Conservation (phyloP, 2,329 filamentous ascomycete species). For the Bimuria novae-zelandiae region DNA sequence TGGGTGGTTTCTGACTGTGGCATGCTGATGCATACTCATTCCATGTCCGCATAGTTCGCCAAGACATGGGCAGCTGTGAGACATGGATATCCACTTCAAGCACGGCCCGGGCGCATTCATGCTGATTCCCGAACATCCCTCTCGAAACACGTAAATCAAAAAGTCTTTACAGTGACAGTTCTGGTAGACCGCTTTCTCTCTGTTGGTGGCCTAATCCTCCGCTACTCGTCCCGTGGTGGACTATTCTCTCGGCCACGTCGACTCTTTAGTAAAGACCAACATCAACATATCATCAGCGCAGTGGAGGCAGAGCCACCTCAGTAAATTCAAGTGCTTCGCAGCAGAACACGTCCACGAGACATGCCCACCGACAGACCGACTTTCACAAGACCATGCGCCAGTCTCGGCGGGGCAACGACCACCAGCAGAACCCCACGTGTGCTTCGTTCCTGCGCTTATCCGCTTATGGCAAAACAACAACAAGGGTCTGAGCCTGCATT, state of each 20-base stretch:
- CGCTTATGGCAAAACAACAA: conserved; percentile 11
- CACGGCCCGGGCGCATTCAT: neutral
- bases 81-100: conserved; percentile 5
- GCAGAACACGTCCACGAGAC: neutral
- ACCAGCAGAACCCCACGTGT: conserved; percentile 16
- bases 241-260: neutral
- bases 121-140: neutral
- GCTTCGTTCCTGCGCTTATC: neutral
- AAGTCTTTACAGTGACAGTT: neutral
- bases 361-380: neutral
- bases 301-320: neutral
- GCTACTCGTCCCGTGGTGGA: neutral
- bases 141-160: neutral
- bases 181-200: neutral
- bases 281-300: neutral
- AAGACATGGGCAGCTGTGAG: conserved; percentile 6
- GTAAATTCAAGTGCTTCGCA: neutral
- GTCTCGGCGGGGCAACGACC: conserved; percentile 1
- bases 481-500: conserved; percentile 15
- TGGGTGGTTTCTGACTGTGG: conserved; percentile 1
- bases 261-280: neutral
- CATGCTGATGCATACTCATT: conserved; percentile 9
- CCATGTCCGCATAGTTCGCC: conserved; percentile 6
- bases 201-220: neutral
- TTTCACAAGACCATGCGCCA: conserved; percentile 6